A percentile compares a stretch with the other conserved stretches of the same genome.
Conservation (phyloP, 2,329 filamentous ascomycete genomes). For the Beauveria caledonica region DNA sequence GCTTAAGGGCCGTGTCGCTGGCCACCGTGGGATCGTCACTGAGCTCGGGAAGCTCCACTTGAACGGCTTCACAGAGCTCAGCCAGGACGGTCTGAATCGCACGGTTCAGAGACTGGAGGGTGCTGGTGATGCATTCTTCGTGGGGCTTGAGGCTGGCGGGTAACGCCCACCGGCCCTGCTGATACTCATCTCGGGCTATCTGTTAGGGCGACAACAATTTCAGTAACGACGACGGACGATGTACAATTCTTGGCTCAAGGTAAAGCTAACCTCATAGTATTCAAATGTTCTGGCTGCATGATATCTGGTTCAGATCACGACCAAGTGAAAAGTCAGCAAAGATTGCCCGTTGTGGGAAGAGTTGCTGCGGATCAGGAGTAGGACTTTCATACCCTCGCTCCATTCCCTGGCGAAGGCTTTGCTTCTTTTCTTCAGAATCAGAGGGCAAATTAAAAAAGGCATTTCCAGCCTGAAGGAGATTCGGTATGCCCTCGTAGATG, state of each 20-base stretch:
- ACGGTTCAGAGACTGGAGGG: not conserved
- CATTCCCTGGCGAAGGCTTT: conserved; percentile 7
- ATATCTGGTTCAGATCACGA: not conserved
- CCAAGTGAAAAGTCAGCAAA: not conserved
- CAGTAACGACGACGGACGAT: not conserved
- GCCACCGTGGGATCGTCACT: not conserved
- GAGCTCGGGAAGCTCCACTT: not conserved
- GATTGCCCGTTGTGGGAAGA: not conserved
- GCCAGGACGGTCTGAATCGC: not conserved
- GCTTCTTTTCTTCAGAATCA: conserved; percentile 4
- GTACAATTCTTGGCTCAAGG: no score
- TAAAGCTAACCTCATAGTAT: conserved; percentile 6
- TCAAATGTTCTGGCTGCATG: conserved; percentile 6
- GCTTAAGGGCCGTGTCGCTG: conserved; percentile 8
- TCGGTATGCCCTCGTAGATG: not conserved
- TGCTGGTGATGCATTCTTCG: not conserved
- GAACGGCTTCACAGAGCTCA: not conserved
- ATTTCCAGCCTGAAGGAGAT: not conserved
- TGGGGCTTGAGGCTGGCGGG: not conserved
- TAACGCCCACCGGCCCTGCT: not conserved
- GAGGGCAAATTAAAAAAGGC: not conserved
- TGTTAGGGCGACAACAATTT: not conserved
- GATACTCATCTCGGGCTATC: conserved; percentile 8
- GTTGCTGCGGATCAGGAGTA: not conserved
- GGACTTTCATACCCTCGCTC: conserved; percentile 4